Evolutionary conservation across 1,139 yeast genomes (phyloP), one percentile per base, ranked within the genome.

Genomic region (Debaryomyces coudertii): DNA sequence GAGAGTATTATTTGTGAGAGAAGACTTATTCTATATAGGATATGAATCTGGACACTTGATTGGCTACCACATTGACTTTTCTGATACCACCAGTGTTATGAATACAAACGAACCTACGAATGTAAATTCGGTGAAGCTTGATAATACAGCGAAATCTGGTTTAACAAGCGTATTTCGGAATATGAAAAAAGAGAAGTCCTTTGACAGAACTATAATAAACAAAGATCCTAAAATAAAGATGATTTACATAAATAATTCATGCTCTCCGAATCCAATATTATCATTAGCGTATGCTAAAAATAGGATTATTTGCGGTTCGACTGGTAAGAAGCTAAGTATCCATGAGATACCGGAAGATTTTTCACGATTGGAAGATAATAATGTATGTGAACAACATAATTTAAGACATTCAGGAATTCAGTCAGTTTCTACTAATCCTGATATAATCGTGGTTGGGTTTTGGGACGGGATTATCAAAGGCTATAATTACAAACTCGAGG

Each of bases 41-140:
- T 82, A 69, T 58, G 88, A 83, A 56, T 80, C 83, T 7, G 87
- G 88, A 0, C 77, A 75, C 51, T 61, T 82, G 7, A 51, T 71
- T 2, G 72, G 73, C 0, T 62, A 69, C 14, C 35, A 51, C 8
- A 41, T 73, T 6, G 57, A 54, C 11, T 12, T 24, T 23, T 28
- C 39, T 12, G 9, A 37, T 22, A 9, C 42, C 5, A 6, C 14
- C 7, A 36, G 15, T 23, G 22, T 20, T 20, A 20, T 20, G 22
- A 15, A 14, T 3, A 7, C 23, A 14, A 34, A 27, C 30, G 31
- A 40, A 41, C 12, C 43, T 49, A 6, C 22, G 25, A 11, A 16
- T 23, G n/a, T 8, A 7, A 5, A 15, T 8, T 7, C 40, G 38
- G 9, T 15, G 15, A n/a, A 36, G 4, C 9, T 16, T 12, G 8